Evolutionary conservation across 1,284 basidiomycete species (phyloP).

Genomic region (Trichosporon sp.): DNA sequence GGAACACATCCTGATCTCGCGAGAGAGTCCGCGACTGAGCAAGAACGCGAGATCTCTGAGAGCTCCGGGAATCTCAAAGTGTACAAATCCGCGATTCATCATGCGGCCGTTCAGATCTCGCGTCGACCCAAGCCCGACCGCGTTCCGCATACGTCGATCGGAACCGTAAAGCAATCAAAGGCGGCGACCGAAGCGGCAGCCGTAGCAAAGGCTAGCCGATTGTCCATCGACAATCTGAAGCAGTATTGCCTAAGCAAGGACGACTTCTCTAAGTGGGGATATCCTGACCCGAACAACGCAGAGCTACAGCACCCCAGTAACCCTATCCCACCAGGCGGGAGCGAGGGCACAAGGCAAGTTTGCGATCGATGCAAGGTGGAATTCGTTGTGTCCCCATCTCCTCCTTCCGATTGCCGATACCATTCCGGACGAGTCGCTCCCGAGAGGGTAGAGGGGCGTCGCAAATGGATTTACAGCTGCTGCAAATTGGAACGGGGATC

Average conservation of each 20-base stretch:
- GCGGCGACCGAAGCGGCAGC: conserved; percentile 59
- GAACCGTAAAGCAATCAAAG: conserved; percentile 65
- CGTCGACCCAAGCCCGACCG: conserved; percentile 61
- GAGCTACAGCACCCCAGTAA: conserved; percentile 38
- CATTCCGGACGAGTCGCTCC: conserved; percentile 66
- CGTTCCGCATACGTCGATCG: conserved; percentile 65
- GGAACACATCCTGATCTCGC: conserved; percentile 32
- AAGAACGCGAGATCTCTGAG: conserved; percentile 38
- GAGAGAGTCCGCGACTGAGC: conserved; percentile 28
- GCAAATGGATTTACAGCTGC: conserved; percentile 44
- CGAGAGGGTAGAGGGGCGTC: conserved; percentile 35
- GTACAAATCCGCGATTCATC: conserved; percentile 45
- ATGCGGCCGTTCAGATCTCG: conserved; percentile 43
- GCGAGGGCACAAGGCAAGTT: conserved; percentile 57
- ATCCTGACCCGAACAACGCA: conserved; percentile 53
- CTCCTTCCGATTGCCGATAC: conserved; percentile 62
- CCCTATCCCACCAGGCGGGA: neutral
- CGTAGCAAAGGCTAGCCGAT: conserved; percentile 55
- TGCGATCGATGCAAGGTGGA: conserved; percentile 72
- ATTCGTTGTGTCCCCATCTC: conserved; percentile 56
- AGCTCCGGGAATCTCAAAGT: conserved; percentile 32
- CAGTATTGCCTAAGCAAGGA: conserved; percentile 58
- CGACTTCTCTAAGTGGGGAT: conserved; percentile 63
- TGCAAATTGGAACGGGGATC: conserved; percentile 57
- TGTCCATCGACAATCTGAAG: conserved; percentile 55